Conservation (phyloP, 108 stramenopile species). For the Discostella pseudostelligera region DNA sequence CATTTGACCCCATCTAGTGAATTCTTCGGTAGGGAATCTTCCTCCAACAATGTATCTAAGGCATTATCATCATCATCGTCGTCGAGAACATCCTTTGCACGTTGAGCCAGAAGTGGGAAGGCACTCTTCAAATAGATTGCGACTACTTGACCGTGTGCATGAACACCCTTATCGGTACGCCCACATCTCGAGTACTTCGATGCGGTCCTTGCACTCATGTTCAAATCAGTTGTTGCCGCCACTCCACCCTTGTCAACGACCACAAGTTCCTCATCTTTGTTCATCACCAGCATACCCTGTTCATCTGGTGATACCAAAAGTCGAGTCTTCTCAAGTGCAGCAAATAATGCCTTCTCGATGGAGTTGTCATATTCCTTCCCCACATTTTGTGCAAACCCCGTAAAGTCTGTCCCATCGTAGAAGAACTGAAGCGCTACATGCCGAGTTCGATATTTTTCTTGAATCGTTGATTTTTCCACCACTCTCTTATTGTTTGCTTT, state of each 20-base stretch:
- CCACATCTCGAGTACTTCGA: constrained; percentile 93
- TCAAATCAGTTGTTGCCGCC: neutral
- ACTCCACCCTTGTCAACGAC: neutral
- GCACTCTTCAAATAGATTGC: constrained; percentile 82
- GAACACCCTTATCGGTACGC: constrained; percentile 95
- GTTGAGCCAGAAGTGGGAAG: constrained; percentile 52
- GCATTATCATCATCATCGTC: constrained; percentile 32
- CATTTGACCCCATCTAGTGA: constrained; percentile 47
- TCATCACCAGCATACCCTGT: constrained; percentile 12
- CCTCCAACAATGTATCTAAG: constrained; percentile 39
- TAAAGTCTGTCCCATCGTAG: constrained; percentile 86
- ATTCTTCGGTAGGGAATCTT: constrained; percentile 69
- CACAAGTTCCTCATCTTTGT: constrained; percentile 1
- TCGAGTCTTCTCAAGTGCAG: constrained; percentile 70
- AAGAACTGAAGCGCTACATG: constrained; percentile 87
- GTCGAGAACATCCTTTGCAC: constrained; percentile 8
- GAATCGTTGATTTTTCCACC: neutral
- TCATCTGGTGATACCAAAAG: constrained; percentile 59
- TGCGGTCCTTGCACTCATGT: constrained; percentile 18
- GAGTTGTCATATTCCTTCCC: constrained; percentile 68
- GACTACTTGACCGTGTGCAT: constrained; percentile 94
- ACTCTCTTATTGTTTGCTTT: neutral
- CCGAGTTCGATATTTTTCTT: constrained; percentile 43
- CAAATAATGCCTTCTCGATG: constrained; percentile 85
- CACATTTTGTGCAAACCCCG: constrained; percentile 85